phyloP scores from a whole-genome alignment of 192 early-diverging fungal genomes.

The Phycomyces blakesleeanus region DNA sequence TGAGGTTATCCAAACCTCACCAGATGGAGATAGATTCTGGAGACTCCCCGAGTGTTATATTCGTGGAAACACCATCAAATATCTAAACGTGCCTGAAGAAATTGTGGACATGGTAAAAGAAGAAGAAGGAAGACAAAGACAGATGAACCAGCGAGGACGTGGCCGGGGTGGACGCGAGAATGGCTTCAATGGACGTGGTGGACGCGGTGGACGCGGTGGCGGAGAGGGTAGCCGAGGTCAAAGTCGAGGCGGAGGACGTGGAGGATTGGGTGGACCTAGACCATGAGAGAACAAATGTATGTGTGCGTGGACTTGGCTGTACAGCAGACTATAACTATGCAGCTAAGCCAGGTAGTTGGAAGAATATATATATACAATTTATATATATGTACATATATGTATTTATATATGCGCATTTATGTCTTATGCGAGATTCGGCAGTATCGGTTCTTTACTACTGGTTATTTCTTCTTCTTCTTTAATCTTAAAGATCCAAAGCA shows the following conservation, averaged over 20 bases:
- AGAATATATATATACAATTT: too few species aligned
- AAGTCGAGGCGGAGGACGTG: not conserved
- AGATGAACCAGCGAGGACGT: constrained; percentile 34
- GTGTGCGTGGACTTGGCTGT: too few species aligned
- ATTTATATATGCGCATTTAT: too few species aligned
- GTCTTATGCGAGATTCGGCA: too few species aligned
- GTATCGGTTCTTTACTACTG: too few species aligned
- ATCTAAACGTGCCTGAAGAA: constrained; percentile 84
- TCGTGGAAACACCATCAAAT: constrained; percentile 87
- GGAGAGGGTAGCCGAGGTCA: constrained; percentile 31
- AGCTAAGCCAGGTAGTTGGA: too few species aligned
- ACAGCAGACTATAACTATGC: too few species aligned
- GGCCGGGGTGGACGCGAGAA: constrained; percentile 39
- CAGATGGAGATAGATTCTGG: constrained; percentile 93
- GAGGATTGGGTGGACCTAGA: not conserved
- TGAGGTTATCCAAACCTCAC: constrained; percentile 91
- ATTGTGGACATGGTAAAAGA: constrained; percentile 91
- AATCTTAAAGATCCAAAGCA: too few species aligned
- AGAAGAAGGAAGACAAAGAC: constrained; percentile 60
- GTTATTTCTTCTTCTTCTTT: too few species aligned
- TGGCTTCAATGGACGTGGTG: constrained; percentile 39
- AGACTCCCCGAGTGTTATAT: constrained; percentile 90
- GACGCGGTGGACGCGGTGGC: constrained; percentile 47
- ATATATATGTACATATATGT: too few species aligned
- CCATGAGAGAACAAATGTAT: not conserved